Percentiles rank a stretch among this genome's conserved stretches.
Evolutionary conservation across 2,329 filamentous ascomycete species (phyloP).

Genomic region (Stachybotrys elegans): DNA sequence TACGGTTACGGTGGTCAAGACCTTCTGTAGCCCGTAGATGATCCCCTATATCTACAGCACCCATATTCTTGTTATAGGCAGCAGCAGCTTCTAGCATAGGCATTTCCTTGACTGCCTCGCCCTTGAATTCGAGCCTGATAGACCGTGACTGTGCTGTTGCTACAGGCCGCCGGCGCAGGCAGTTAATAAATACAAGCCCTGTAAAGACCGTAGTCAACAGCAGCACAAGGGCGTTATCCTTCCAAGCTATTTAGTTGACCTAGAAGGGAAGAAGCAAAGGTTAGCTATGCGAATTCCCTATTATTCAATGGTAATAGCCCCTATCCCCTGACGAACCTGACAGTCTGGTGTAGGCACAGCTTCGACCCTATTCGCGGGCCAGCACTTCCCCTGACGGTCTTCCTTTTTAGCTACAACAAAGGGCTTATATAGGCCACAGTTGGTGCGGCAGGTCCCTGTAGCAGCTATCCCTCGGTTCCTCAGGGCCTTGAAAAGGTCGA

Average conservation of each 20-base stretch:
- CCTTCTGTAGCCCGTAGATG: slow-evolving; percentile 4
- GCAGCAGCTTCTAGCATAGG: slow-evolving; percentile 1
- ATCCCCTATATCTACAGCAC: slow-evolving; percentile 8
- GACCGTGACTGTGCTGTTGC: slow-evolving; percentile 1
- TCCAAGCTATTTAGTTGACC: slow-evolving; percentile 10
- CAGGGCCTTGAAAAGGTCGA: too few relatives aligned
- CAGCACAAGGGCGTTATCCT: slow-evolving; percentile 11
- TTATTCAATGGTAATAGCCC: not conserved
- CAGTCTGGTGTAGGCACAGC: not conserved
- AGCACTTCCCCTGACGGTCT: not conserved
- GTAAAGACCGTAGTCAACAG: slow-evolving; percentile 6
- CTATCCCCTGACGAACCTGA: not conserved
- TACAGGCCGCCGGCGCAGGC: slow-evolving; percentile 3
- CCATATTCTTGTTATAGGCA: slow-evolving; percentile 9
- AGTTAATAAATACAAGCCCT: not conserved
- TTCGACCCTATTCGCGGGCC: not conserved
- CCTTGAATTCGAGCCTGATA: slow-evolving; percentile 8
- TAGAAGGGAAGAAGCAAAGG: slow-evolving; percentile 2
- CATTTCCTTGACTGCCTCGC: not conserved
- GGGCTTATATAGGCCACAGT: slow-evolving; percentile 1
- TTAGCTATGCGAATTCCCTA: slow-evolving; percentile 5
- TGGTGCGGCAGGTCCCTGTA: not conserved
- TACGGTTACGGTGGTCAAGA: slow-evolving; percentile 1
- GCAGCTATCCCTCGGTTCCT: too few relatives aligned
- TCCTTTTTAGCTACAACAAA: slow-evolving; percentile 2